A percentile compares a stretch with the other conserved stretches of the same genome.
phyloP scores from a whole-genome alignment of 2,329 filamentous ascomycete species.

The Xenosphaeropsis pyriputrescens region DNA sequence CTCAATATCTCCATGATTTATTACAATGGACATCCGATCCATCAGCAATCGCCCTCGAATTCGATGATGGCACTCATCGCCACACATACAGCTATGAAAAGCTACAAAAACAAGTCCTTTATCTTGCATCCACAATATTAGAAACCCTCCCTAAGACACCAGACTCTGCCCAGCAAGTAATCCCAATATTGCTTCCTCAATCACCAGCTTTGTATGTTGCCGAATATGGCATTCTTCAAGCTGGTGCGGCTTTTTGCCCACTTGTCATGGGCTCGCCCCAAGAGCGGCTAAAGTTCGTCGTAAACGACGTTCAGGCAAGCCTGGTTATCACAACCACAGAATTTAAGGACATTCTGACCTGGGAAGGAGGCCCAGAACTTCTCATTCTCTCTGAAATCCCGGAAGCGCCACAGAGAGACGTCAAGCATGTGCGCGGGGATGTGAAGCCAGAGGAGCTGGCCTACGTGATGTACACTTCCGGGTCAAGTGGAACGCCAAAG shows the following conservation, averaged over 20 bases:
- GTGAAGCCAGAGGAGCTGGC: constrained; percentile 31
- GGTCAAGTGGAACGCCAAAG: constrained; percentile 80
- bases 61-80: constrained; percentile 27
- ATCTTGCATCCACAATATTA: constrained; percentile 4
- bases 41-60: constrained; percentile 44
- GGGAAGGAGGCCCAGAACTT: constrained; percentile 18
- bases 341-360: constrained; percentile 23
- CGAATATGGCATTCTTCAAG: constrained; percentile 63
- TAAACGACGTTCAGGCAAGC: constrained; percentile 58
- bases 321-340: constrained; percentile 50
- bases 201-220: constrained; percentile 64
- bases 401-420: constrained; percentile 1
- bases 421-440: not conserved
- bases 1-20: constrained; percentile 45
- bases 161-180: constrained; percentile 27
- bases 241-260: constrained; percentile 76
- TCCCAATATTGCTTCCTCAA: constrained; percentile 69
- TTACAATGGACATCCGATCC: constrained; percentile 25
- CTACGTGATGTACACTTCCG: constrained; percentile 90
- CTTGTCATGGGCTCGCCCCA: constrained; percentile 63
- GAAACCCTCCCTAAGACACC: too few relatives aligned
- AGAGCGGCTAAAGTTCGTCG: constrained; percentile 67
- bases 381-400: constrained; percentile 25
- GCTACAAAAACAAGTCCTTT: constrained; percentile 25
- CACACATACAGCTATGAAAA: constrained; percentile 15